These are phyloP conservation scores for Stygiomarasmius scandens DNA, from an alignment of 1,284 basidiomycete species.

Conservation along the genomic window DNA sequence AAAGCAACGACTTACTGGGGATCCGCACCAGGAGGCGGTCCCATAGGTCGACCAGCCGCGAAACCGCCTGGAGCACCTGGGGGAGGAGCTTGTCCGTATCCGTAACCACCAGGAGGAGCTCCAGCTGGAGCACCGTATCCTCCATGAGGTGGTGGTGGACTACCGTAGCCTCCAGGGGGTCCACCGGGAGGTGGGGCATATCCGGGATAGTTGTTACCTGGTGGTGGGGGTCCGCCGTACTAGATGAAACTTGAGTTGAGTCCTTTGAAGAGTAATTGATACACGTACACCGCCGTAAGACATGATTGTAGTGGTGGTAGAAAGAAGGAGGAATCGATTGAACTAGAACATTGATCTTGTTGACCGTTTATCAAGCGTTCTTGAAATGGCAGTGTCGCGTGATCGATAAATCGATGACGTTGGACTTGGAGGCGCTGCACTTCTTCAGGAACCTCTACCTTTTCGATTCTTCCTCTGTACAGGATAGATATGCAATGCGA, in stretches of 20 bases:
- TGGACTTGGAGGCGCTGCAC: neutral
- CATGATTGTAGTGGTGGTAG: conserved; percentile 6
- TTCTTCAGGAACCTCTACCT: neutral
- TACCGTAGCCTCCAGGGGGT: conserved; percentile 10
- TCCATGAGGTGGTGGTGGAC: conserved; percentile 9
- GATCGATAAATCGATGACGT: neutral
- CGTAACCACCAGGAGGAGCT: conserved; percentile 35
- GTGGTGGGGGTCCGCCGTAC: conserved; percentile 3
- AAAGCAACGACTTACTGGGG: conserved; percentile 55
- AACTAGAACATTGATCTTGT: neutral
- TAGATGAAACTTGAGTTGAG: neutral
- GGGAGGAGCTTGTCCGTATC: conserved; percentile 19
- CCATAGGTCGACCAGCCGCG: conserved; percentile 35
- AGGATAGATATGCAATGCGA: too few species aligned
- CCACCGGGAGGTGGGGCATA: conserved; percentile 28
- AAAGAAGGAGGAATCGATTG: neutral
- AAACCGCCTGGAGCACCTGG: conserved; percentile 38
- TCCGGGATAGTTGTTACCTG: conserved; percentile 9
- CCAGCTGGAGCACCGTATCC: conserved; percentile 25
- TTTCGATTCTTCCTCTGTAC: too few species aligned
- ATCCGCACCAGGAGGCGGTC: conserved; percentile 68
- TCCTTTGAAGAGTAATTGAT: neutral
- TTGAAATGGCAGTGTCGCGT: neutral
- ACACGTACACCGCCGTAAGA: conserved; percentile 16
- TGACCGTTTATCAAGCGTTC: neutral